Evolutionary conservation across 1,139 yeast species (phyloP).

Genomic region (Taphrina wiesneri): DNA sequence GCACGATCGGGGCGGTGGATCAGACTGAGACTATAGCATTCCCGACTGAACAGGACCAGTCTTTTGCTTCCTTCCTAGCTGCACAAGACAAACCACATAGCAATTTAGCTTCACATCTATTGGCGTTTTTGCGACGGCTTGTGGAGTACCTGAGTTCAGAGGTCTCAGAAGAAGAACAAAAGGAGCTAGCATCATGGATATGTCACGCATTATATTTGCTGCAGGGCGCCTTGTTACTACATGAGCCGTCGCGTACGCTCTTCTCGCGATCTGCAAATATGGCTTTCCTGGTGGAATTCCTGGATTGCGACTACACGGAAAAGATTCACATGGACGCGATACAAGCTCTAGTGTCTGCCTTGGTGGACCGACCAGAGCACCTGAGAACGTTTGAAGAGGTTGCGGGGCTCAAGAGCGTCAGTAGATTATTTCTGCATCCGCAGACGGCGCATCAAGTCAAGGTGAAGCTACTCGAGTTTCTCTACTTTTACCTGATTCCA

Average conservation of each 20-base stretch:
- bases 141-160: slow-evolving; percentile 1
- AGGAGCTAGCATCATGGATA: neutral
- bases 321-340: slow-evolving; percentile 43
- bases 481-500: slow-evolving; percentile 70
- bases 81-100: neutral
- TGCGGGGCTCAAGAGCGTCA: slow-evolving; percentile 60
- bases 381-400: slow-evolving; percentile 61
- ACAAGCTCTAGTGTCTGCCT: slow-evolving; percentile 60
- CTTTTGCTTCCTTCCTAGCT: neutral
- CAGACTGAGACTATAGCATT: neutral
- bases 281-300: slow-evolving; percentile 41
- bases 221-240: slow-evolving; percentile 65
- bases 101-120: slow-evolving; percentile 4
- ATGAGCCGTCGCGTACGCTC: slow-evolving; percentile 56
- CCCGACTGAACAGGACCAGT: neutral
- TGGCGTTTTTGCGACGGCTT: neutral
- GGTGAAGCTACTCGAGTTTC: slow-evolving; percentile 67
- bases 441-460: slow-evolving; percentile 49
- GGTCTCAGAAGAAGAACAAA: neutral
- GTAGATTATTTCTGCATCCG: slow-evolving; percentile 42
- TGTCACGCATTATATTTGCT: slow-evolving; percentile 50
- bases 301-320: slow-evolving; percentile 37
- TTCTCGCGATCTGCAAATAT: slow-evolving; percentile 48
- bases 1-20: neutral
- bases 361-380: slow-evolving; percentile 60